A percentile compares a stretch with the other conserved stretches of the same genome.
Evolutionary conservation across 177 flowering plant genomes (phyloP).

Genomic region (Vitis hybrid): DNA sequence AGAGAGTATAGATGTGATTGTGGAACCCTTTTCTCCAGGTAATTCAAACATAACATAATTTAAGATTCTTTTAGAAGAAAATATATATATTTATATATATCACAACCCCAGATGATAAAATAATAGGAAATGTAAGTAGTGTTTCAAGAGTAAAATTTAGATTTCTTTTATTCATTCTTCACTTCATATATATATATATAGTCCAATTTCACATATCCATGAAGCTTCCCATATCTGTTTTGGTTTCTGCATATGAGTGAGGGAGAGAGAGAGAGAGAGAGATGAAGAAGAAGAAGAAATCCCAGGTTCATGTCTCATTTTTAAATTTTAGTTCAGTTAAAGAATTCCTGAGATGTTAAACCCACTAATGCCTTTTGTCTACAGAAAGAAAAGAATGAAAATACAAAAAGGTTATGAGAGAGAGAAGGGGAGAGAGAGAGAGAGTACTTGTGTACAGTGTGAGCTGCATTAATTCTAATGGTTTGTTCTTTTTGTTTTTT

Average conservation of each 20-base stretch:
- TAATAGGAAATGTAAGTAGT: no score
- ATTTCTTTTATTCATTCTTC: no score
- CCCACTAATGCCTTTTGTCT: not conserved
- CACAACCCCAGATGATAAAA: no score
- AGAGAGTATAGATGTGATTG: conserved; percentile 51
- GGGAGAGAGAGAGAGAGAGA: not conserved
- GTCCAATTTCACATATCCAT: no score
- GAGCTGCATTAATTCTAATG: not conserved
- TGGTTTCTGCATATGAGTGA: no score
- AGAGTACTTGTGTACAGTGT: not conserved
- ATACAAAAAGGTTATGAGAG: conserved; percentile 10
- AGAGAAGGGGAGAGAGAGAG: not conserved
- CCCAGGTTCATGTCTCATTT: not conserved
- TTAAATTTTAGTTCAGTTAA: no score
- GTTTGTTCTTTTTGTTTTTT: conserved; percentile 16
- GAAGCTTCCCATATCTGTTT: no score
- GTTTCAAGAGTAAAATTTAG: no score
- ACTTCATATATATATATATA: no score
- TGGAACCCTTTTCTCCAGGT: conserved; percentile 44
- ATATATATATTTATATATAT: no score
- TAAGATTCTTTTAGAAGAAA: no score
- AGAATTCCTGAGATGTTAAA: no score
- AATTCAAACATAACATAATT: not conserved
- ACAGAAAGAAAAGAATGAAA: conserved; percentile 3
- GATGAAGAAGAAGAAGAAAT: conserved; percentile 12